phyloP scores from a whole-genome alignment of 108 stramenopile species.

The Nitzschia sp. region DNA sequence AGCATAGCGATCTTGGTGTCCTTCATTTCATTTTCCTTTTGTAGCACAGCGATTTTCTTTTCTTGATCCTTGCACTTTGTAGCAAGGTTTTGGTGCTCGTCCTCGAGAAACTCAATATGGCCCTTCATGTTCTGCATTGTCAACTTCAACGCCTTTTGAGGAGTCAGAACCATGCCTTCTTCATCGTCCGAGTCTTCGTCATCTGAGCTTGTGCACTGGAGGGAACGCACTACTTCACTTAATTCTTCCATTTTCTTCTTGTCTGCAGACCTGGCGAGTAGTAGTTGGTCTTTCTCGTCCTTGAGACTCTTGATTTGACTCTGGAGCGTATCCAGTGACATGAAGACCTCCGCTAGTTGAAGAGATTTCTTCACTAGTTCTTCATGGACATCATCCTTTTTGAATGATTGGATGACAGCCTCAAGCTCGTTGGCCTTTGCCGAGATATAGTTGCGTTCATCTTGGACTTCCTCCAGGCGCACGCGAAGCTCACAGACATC shows the following conservation, averaged over 20 bases:
- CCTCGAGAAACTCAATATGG: conserved; percentile 28
- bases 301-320: not conserved
- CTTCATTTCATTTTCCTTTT: conserved; percentile 18
- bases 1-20: conserved; percentile 25
- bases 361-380: conserved; percentile 8
- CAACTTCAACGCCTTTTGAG: conserved; percentile 27
- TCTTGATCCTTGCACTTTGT: conserved; percentile 11
- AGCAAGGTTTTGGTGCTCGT: conserved; percentile 15
- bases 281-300: conserved; percentile 5
- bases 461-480: conserved; percentile 24
- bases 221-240: conserved; percentile 18
- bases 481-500: conserved; percentile 21
- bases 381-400: conserved; percentile 9
- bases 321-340: conserved; percentile 6
- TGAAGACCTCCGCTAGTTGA: conserved; percentile 19
- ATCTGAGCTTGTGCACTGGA: conserved; percentile 9
- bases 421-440: conserved; percentile 33
- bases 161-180: conserved; percentile 17
- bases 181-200: conserved; percentile 16
- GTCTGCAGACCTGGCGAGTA: not conserved
- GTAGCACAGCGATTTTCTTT: not conserved
- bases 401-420: not conserved
- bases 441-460: conserved; percentile 29
- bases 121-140: conserved; percentile 26
- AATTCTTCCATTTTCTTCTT: conserved; percentile 17